Base-by-base conservation (phyloP, 148 eudicot species). In the Vaccinium corymbosum region DNA sequence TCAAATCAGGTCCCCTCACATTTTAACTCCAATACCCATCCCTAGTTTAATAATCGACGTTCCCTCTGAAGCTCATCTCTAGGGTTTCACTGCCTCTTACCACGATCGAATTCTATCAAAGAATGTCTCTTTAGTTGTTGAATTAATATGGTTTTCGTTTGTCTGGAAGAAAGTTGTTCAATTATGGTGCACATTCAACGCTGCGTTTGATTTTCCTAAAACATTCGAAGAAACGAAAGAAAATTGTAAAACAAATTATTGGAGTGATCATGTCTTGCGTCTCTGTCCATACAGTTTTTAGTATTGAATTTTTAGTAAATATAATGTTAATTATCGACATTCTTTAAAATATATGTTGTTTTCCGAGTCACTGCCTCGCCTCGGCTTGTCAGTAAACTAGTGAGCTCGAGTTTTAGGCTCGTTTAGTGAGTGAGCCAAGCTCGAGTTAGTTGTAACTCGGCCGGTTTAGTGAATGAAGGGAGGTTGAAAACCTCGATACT, bases 1-100 rank as follows among this genome's bases (percentile, higher is more conserved):
- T 76, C 35, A 85, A 90, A 38, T 84, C 85, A 90, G 93, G 93
- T 91, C 12, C n/a, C 10, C 50, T 29, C 46, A 16, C 7, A 49
- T 9, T n/a, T 0, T 42, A 42, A 42, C 15, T 49, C 75, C 49
- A 17, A 0, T 68, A 5, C n/a, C n/a, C 20, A 29, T 9, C 88
- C 89, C 87, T 82, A 84, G 59, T 83, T 84, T 35, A 12, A 66
- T 29, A 29, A 68, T 68, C 42, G 42, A 68, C 73, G 8, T 27
- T 29, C 14, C 16, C 17, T 68, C 14, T 68, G 32, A 68, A 68
- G 42, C 13, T 68, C 73, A 14, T 13, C 32, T 76, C 56, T 76
- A 76, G 53, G 53, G 80, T 86, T 38, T 29, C 16, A 46, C 77
- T 17, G 73, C 73, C 73, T 27, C 29, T 68, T 68, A 13, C 27